Evolutionary conservation across 805 yeast genomes (phyloP), one percentile per base, ranked within the genome.

Genomic region (Candida takata): DNA sequence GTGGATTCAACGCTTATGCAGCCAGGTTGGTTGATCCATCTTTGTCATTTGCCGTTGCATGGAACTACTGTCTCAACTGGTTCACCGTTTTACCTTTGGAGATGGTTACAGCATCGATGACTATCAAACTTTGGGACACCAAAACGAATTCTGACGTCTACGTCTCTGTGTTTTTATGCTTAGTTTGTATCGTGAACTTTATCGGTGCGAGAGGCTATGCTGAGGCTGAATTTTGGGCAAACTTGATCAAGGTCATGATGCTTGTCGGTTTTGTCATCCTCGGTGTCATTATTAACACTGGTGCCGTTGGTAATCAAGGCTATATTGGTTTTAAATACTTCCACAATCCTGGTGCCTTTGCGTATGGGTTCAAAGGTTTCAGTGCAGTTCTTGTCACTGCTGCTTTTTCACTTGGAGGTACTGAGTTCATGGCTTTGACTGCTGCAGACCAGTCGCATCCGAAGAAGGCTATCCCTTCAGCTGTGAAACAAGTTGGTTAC

Each of bases 41-140:
- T 2, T 51, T 73, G 18, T 74, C 76, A 4, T 78, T 78, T 51
- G 73, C 84, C 2, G 67, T 71, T 27, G 74, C 79, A 15, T 72
- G 81, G 74, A 72, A 71, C 47, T 78, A 77, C 50, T 73, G 75
- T 55, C 59, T 78, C 32, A 79, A 76, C 55, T 78, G 83, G 79
- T 55, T 74, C 45, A 64, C 72, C 29, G 79, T 75, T 37, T 65
- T 78, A 36, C 76, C 83, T 3, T 64, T 78, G 32, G 84, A 78
- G 51, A 63, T 77, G 50, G 81, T 77, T 20, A 75, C 83, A 17
- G 81, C 81, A 14, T 63, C 77, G 28, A 69, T 75, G 64, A 76
- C 83, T 19, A 67, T 78, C 38, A 60, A 69, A 43, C 77, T 62
- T 55, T 78, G 85, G 85, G 63, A 63, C 11, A 60, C 65, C 4